phyloP scores from a whole-genome alignment of 1,284 basidiomycete genomes.

The Leccinum subrobustum region DNA sequence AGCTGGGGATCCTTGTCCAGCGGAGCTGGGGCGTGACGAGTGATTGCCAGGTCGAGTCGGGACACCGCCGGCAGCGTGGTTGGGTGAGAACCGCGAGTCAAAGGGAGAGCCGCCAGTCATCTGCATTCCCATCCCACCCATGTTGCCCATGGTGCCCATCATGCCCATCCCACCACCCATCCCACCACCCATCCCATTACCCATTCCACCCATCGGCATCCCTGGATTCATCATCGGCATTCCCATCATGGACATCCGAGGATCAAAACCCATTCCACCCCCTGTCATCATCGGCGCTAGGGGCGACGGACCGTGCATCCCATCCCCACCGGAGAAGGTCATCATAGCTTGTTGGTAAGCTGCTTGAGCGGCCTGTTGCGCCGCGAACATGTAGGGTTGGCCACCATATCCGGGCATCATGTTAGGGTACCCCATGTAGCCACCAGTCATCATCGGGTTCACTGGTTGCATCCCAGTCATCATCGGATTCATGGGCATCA shows the following conservation, averaged over 20 bases:
- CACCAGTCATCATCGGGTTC: conserved; percentile 51
- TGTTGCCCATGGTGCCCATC: conserved; percentile 37
- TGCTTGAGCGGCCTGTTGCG: conserved; percentile 83
- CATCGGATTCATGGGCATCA: conserved; percentile 59
- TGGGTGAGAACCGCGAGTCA: conserved; percentile 52
- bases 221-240: conserved; percentile 47
- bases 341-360: conserved; percentile 92
- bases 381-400: conserved; percentile 87
- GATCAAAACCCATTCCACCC: conserved; percentile 43
- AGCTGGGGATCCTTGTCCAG: conserved; percentile 33
- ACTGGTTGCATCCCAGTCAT: conserved; percentile 47
- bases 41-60: conserved; percentile 31
- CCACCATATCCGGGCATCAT: conserved; percentile 66
- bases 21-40: conserved; percentile 34
- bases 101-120: conserved; percentile 60
- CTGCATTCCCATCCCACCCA: conserved; percentile 45
- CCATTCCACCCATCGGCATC: conserved; percentile 39
- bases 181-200: conserved; percentile 25
- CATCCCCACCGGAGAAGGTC: conserved; percentile 74
- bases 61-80: conserved; percentile 26
- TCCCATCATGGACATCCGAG: conserved; percentile 56
- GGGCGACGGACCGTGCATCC: conserved; percentile 34
- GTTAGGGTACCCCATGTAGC: conserved; percentile 50
- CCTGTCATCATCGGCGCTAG: conserved; percentile 62
- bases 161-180: conserved; percentile 30